A percentile compares a stretch with the other conserved stretches of the same genome.
phyloP scores from a whole-genome alignment of 2,329 filamentous ascomycete genomes.

The Alternaria angustiovoidea region DNA sequence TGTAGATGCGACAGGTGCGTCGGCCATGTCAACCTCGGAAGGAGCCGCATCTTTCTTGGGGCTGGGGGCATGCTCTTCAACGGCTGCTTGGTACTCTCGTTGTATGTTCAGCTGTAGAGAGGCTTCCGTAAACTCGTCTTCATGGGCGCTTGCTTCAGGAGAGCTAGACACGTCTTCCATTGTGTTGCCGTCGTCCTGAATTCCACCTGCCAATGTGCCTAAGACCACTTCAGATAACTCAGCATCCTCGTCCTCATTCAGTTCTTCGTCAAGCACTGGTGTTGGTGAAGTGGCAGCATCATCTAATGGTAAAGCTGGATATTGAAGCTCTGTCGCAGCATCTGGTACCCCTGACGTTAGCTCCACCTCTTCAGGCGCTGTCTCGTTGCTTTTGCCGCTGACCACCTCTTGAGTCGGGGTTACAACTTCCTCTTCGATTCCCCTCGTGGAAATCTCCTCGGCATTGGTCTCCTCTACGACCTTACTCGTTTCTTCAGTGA shows the following conservation, averaged over 20 bases:
- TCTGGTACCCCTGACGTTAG: not conserved
- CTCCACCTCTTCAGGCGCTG: not conserved
- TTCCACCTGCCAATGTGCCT: not conserved
- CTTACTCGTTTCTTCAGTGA: not conserved
- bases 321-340: conserved; percentile 11
- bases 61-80: not conserved
- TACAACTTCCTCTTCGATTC: not conserved
- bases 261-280: conserved; percentile 6
- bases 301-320: conserved; percentile 21
- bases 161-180: not conserved
- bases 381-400: not conserved
- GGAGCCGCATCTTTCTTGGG: not conserved
- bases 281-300: not conserved
- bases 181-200: not conserved
- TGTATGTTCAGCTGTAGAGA: conserved; percentile 43
- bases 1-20: not conserved
- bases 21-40: not conserved
- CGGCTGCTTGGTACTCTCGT: conserved; percentile 26
- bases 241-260: conserved; percentile 1
- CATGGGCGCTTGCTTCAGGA: not conserved
- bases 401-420: not conserved
- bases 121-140: conserved; percentile 42
- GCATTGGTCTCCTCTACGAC: not conserved
- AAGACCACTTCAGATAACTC: conserved; percentile 7
- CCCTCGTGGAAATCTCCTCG: not conserved